Conservation (phyloP, 371 early-diverging fungal genomes). For the Saksenaea oblongispora region DNA sequence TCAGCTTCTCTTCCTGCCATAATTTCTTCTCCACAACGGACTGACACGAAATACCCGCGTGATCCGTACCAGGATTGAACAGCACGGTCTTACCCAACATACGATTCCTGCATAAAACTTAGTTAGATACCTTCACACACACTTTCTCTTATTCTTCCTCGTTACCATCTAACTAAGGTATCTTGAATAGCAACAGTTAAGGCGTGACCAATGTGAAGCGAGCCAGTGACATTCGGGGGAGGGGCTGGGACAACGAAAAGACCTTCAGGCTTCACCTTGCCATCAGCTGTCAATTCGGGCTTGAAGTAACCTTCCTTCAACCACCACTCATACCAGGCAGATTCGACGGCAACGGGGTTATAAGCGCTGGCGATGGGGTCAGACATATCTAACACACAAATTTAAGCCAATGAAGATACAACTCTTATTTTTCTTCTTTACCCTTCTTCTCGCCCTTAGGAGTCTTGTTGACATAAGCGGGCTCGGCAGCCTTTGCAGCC, state of each 20-base stretch:
- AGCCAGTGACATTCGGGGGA: slow-evolving; percentile 99
- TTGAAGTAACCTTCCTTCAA: slow-evolving; percentile 91
- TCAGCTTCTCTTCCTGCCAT: slow-evolving; percentile 77
- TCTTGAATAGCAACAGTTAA: slow-evolving; percentile 98
- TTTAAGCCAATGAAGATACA: background rate
- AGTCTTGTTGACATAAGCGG: slow-evolving; percentile 79
- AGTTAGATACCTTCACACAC: too few species aligned
- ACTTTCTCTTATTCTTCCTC: background rate
- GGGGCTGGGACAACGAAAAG: slow-evolving; percentile 95
- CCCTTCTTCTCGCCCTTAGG: slow-evolving; percentile 93
- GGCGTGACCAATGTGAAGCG: slow-evolving; percentile 98
- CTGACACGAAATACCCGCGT: slow-evolving; percentile 99
- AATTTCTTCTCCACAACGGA: slow-evolving; percentile 97
- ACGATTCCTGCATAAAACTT: slow-evolving; percentile 71
- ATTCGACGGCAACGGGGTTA: slow-evolving; percentile 93
- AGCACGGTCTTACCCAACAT: slow-evolving; percentile 97
- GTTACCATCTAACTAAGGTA: slow-evolving; percentile 90
- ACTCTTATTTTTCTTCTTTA: slow-evolving; percentile 16
- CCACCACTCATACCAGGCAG: slow-evolving; percentile 97
- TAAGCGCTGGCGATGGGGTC: slow-evolving; percentile 84
- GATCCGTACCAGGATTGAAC: slow-evolving; percentile 98
- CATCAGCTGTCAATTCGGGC: slow-evolving; percentile 80
- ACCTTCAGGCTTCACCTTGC: slow-evolving; percentile 78
- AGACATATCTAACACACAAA: slow-evolving; percentile 65
- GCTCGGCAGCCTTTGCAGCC: slow-evolving; percentile 48